phyloP scores from a whole-genome alignment of 192 early-diverging fungal genomes.

The Piromyces sp. region DNA sequence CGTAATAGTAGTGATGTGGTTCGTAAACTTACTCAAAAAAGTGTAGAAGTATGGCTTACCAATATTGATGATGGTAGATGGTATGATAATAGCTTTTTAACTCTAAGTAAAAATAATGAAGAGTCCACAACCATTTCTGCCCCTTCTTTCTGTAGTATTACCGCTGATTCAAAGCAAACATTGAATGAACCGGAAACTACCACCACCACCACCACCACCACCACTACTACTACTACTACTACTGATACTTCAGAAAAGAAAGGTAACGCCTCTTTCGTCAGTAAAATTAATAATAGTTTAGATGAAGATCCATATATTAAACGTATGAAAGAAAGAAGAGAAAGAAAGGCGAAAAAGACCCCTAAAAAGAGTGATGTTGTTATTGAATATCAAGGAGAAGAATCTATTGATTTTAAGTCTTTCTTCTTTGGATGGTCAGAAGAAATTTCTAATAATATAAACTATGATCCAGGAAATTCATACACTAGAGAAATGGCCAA shows the following conservation, averaged over 20 bases:
- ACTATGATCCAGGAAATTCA: background rate
- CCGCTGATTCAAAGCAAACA: background rate
- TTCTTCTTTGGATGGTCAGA: background rate
- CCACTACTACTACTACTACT: too few relatives aligned
- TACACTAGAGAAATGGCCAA: background rate
- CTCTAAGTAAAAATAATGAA: background rate
- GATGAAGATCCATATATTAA: background rate
- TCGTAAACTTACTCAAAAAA: slow-evolving; percentile 20
- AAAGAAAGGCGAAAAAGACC: background rate
- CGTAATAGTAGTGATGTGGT: slow-evolving; percentile 24
- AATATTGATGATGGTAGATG: slow-evolving; percentile 17
- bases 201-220: too few relatives aligned
- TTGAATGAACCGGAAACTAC: too few relatives aligned
- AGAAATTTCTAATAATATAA: background rate
- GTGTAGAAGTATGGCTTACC: slow-evolving; percentile 30
- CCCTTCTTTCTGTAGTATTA: too few relatives aligned
- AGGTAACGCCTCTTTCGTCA: too few relatives aligned
- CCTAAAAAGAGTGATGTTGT: background rate
- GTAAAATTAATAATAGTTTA: background rate
- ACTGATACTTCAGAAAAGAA: too few relatives aligned
- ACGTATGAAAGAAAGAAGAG: background rate
- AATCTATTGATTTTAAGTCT: background rate
- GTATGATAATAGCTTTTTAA: background rate
- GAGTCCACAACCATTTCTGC: too few relatives aligned
- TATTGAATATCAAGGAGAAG: background rate